Evolutionary conservation across 345 rosid species (phyloP), one percentile per base, ranked within the genome.

Genomic region (Citrus australasica): DNA sequence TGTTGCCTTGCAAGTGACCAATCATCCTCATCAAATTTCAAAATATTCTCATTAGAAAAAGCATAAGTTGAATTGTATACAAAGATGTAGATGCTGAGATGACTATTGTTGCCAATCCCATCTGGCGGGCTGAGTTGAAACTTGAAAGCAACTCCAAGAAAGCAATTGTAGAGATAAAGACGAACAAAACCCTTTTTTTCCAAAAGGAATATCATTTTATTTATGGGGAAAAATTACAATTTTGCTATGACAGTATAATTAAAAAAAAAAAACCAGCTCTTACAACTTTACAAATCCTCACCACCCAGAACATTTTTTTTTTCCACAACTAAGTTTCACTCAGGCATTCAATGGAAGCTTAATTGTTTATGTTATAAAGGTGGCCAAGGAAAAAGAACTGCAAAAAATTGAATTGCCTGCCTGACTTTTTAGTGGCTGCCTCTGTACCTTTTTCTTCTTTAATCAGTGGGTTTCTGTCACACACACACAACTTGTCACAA

Each of bases 231-330:
- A 78, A 76, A 78, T 79, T 85, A 79, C 85, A 87, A 59, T 74
- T 85, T 85, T 48, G 11, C 56, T 76, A 64, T 81, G 84, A 75
- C 37, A 75, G 71, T 85, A 79, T 81, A 76, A 81, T 73, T 38
- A 7, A 62, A 84, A 71, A 82, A 84, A 71, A 82, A 53, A 84
- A 85, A 82, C 69, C 87, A 82, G 80, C 58, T 82, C 82, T 82
- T 83, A 82, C 81, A 82, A 35, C 85, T 86, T 86, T 82, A 85
- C 86, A 86, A 48, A 51, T 14, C 89, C 82, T 79, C 71, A 62
- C 79, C 82, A 84, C 84, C 85, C 33, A 62, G 40, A 10, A 75
- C 79, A 56, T 51, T 16, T 48, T 51, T 16, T 48, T 51, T 51
- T 16, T 27, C 82, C 82, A 75, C 82, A 82, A 70, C 30, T 27